A percentile compares a stretch with the other conserved stretches of the same genome.
phyloP scores from a whole-genome alignment of 2,329 filamentous ascomycete genomes.

The Calonectria henricotiae region DNA sequence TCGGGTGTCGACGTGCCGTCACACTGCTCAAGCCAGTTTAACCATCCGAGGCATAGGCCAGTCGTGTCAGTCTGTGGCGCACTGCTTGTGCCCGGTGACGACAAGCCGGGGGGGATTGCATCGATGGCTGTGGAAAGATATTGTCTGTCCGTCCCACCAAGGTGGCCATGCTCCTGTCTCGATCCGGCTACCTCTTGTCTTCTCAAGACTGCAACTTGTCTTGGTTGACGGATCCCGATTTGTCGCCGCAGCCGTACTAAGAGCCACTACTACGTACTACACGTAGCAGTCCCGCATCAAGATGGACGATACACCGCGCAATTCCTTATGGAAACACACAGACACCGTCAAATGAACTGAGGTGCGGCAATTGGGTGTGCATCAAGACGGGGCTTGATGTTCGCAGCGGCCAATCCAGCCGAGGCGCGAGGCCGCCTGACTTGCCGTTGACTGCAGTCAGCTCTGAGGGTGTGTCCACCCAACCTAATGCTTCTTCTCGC shows the following conservation, averaged over 20 bases:
- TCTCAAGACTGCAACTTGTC: slow-evolving; percentile 44
- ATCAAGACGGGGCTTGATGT: slow-evolving; percentile 47
- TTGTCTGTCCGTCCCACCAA: slow-evolving; percentile 21
- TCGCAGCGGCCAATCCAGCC: slow-evolving; percentile 48
- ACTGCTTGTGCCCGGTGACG: slow-evolving; percentile 32
- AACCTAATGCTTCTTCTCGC: slow-evolving; percentile 45
- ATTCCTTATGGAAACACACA: slow-evolving; percentile 36
- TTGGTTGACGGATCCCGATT: slow-evolving; percentile 47
- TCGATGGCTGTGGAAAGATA: slow-evolving; percentile 25
- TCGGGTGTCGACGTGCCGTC: slow-evolving; percentile 43
- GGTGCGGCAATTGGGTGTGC: slow-evolving; percentile 44
- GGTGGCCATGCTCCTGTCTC: slow-evolving; percentile 39
- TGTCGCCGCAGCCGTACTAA: slow-evolving; percentile 39
- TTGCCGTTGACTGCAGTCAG: slow-evolving; percentile 45
- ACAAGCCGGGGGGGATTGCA: slow-evolving; percentile 20
- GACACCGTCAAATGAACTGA: slow-evolving; percentile 41
- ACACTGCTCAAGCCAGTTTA: slow-evolving; percentile 45
- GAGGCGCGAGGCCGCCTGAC: slow-evolving; percentile 49
- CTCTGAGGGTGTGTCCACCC: slow-evolving; percentile 42
- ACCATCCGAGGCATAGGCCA: slow-evolving; percentile 41
- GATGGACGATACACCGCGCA: slow-evolving; percentile 36
- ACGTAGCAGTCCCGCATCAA: slow-evolving; percentile 32
- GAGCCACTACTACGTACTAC: slow-evolving; percentile 27
- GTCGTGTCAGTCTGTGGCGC: slow-evolving; percentile 37
- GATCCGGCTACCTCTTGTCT: slow-evolving; percentile 37